phyloP scores from a whole-genome alignment of 2,329 filamentous ascomycete species.

The Talaromyces sp. region DNA sequence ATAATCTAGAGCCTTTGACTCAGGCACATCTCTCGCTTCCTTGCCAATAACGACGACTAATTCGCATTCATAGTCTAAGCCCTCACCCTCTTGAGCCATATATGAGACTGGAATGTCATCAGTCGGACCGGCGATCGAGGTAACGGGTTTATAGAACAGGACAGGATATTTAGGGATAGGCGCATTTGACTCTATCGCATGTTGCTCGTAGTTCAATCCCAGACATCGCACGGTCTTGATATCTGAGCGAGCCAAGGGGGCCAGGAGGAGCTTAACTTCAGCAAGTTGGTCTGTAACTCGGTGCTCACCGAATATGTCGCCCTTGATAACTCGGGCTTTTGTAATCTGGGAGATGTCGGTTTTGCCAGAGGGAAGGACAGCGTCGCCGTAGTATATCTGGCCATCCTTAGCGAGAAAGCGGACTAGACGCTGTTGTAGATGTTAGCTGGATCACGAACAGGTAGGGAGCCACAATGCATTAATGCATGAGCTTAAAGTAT shows the following conservation, averaged over 20 bases:
- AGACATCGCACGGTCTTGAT: constrained; percentile 66
- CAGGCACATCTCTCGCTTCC: constrained; percentile 61
- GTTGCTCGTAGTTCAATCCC: constrained; percentile 68
- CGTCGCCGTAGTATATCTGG: constrained; percentile 69
- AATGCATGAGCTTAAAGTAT: not conserved
- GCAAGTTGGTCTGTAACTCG: constrained; percentile 61
- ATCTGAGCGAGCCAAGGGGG: constrained; percentile 61
- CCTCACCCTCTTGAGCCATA: constrained; percentile 63
- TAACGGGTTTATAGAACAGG: constrained; percentile 70
- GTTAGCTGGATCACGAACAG: not conserved
- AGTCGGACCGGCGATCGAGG: constrained; percentile 61
- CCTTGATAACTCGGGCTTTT: constrained; percentile 61
- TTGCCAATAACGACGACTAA: constrained; percentile 71
- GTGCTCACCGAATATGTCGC: constrained; percentile 64
- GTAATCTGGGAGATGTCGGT: constrained; percentile 60
- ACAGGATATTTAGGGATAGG: constrained; percentile 68
- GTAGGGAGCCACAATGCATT: not conserved
- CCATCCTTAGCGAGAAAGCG: constrained; percentile 71
- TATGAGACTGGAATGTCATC: constrained; percentile 64
- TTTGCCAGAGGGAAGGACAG: constrained; percentile 61
- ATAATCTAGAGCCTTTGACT: constrained; percentile 64
- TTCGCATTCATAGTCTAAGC: constrained; percentile 77
- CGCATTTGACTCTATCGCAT: constrained; percentile 67
- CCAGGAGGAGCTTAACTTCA: constrained; percentile 53
- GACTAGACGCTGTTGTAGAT: constrained; percentile 60